Percentiles rank a stretch among this genome's conserved stretches.
These are phyloP conservation scores for Phoenix dactylifera DNA, from an alignment of 176 grass and related monocot genomes.

Conservation along the genomic window DNA sequence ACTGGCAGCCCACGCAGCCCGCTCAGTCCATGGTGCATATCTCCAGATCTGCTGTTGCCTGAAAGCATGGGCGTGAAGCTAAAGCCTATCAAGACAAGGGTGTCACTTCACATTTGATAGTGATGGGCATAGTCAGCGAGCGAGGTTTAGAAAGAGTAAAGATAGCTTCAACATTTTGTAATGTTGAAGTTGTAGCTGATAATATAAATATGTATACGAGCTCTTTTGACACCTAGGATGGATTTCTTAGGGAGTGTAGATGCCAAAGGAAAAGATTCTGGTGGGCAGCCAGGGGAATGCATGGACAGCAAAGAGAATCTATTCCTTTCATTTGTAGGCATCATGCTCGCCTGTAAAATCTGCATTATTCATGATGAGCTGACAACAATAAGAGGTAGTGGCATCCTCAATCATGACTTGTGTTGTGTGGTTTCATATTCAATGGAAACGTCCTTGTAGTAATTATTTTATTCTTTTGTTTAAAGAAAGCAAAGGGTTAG, in stretches of 20 bases:
- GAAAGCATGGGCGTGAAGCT: conserved; percentile 24
- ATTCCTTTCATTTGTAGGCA: conserved; percentile 2
- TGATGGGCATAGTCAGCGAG: background rate
- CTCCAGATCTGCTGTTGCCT: conserved; percentile 18
- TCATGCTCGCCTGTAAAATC: background rate
- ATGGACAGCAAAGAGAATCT: background rate
- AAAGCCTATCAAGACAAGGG: conserved; percentile 23
- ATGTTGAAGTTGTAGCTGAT: too few relatives aligned
- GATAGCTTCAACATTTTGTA: too few relatives aligned
- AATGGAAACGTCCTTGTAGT: too few relatives aligned
- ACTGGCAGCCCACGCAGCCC: conserved; percentile 6
- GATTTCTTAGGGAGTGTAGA: background rate
- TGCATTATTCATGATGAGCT: background rate
- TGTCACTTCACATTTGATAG: background rate
- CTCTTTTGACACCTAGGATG: background rate
- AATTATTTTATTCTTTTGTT: too few relatives aligned
- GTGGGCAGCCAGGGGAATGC: too few relatives aligned
- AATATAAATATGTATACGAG: too few relatives aligned
- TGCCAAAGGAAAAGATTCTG: background rate
- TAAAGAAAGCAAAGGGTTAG: too few relatives aligned
- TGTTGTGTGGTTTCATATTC: too few relatives aligned
- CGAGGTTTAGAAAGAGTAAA: too few relatives aligned
- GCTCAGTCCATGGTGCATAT: conserved; percentile 10
- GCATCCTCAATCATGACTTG: too few relatives aligned
- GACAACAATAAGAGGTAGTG: background rate